Evolutionary conservation across 139 green algal species (phyloP).

Genomic region (Volvox africanus): DNA sequence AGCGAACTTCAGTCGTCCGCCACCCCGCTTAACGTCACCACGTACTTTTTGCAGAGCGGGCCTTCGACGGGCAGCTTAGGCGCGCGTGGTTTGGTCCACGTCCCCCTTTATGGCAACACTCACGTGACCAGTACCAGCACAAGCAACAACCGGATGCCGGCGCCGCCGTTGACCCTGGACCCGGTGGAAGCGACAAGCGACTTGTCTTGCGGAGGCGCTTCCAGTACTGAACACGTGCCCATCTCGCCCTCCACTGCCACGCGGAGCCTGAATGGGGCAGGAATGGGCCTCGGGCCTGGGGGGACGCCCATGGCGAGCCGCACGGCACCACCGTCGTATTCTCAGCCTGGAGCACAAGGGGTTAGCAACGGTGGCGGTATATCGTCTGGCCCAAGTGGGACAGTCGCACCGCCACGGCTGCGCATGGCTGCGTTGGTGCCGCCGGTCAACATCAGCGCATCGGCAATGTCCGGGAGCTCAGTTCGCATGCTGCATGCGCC

Average conservation of each 20-base stretch:
- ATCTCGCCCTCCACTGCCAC: background rate
- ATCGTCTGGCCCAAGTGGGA: background rate
- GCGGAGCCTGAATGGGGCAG: background rate
- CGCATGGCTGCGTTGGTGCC: background rate
- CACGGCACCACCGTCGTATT: background rate
- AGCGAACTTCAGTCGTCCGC: too few species aligned
- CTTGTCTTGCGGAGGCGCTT: background rate
- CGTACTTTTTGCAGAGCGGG: background rate
- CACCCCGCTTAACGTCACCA: too few species aligned
- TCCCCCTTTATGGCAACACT: background rate
- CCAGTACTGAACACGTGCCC: background rate
- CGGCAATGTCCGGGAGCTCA: background rate
- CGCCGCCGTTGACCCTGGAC: background rate
- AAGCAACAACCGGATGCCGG: background rate
- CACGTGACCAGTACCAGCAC: background rate
- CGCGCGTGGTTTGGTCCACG: background rate
- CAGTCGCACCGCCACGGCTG: background rate
- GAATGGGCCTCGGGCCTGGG: background rate
- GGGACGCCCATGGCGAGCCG: slow-evolving; percentile 6
- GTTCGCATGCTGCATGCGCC: background rate
- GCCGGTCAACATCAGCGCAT: background rate
- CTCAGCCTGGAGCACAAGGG: background rate
- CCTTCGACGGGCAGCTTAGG: slow-evolving; percentile 1
- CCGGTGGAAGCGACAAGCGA: background rate
- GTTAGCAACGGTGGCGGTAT: background rate